These are phyloP conservation scores for Suhomyces taliae DNA, from an alignment of 1,139 yeast species.

Conservation along the genomic window DNA sequence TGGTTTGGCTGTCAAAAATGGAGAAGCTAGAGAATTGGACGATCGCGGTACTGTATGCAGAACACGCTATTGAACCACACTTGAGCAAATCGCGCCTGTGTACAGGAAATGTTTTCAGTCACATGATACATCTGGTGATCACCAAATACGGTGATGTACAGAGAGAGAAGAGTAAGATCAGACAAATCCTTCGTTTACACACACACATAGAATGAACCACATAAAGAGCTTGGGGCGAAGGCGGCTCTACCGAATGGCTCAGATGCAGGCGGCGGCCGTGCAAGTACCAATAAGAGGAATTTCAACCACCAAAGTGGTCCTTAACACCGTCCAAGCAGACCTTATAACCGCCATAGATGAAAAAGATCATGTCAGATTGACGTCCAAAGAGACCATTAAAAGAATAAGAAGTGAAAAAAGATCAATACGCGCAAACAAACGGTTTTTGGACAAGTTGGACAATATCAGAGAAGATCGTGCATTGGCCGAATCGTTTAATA, in stretches of 20 bases:
- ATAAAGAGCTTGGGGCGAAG: no score
- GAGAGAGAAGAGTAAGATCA: no score
- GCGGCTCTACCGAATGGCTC: no score
- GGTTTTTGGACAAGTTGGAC: constrained; percentile 5
- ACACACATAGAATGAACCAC: no score
- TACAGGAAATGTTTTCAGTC: no score
- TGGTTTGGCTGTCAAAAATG: not conserved
- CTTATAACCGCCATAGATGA: not conserved
- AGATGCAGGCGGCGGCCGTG: no score
- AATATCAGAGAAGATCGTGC: constrained; percentile 11
- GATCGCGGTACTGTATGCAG: not conserved
- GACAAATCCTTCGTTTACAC: no score
- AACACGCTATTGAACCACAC: not conserved
- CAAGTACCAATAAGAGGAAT: no score
- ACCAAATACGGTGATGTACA: no score
- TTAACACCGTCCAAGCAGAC: not conserved
- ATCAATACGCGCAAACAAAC: constrained; percentile 9
- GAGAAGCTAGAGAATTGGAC: not conserved
- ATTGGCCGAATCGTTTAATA: constrained; percentile 17
- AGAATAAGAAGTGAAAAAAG: constrained; percentile 8
- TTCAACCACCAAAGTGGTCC: no score
- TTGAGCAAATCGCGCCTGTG: no score
- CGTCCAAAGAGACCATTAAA: not conserved
- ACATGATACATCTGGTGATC: no score
- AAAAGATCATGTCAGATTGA: not conserved